Base-by-base conservation (phyloP, 139 green algal species). In the Coccomyxa sp. region DNA sequence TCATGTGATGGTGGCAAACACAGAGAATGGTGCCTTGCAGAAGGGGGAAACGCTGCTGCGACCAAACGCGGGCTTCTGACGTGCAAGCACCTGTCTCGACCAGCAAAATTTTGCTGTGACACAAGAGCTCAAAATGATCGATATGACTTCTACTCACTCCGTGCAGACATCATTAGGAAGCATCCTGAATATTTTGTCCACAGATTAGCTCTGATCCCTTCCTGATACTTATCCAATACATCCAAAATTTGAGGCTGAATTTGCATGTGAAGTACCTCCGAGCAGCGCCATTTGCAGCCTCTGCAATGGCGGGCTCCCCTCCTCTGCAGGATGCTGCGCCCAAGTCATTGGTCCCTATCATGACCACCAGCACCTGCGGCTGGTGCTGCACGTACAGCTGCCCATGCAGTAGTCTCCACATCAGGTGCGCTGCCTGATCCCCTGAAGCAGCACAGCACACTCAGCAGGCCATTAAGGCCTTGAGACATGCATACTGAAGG, bases 261-360 rank as follows among this genome's bases (percentile, higher is more conserved):
- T 39, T n/a, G n/a, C n/a, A n/a, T n/a, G n/a, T n/a, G n/a, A n/a
- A 35, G 35, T 44, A 10, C 7, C 71, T 74, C 12, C 39, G 16
- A 36, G 41, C 73, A 36, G 79, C 39, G 40, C 40, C 79, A 34
- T 69, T 75, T 34, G 74, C 68, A 55, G 80, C 44, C 22, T 40
- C 36, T 8, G 74, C 40, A 0, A 83, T 58, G 14, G 75, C 78
- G 33, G 50, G 36, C 36, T 76, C 76, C 0, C 75, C 84, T 38
- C 77, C 22, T 27, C 24, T 7, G 76, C 82, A 70, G 50, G 33
- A 12, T 33, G 74, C 31, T 8, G 72, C 29, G 33, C 84, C 86
- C n/a, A 90, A 73, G 70, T 89, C 82, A 79, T 89, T 86, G 14
- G 86, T 90, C 35, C 86, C 86, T 33, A 89, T 88, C 31, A 84